Evolutionary conservation across 331 rosid species (phyloP).

Genomic region (Quercus tomentella): DNA sequence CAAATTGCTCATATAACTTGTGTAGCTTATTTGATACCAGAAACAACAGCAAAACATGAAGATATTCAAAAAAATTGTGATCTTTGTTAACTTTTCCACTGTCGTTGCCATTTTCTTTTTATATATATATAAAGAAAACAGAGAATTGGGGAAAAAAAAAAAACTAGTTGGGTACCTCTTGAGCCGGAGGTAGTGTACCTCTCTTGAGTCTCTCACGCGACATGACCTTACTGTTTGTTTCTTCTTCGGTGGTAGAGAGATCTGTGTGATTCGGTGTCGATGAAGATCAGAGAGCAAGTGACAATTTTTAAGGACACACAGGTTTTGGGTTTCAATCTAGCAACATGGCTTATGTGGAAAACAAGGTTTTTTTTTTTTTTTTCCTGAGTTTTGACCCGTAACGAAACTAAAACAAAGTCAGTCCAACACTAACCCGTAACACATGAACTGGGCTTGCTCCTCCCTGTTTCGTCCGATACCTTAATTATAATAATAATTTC

Average conservation of each 20-base stretch:
- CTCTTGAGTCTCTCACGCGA: slow-evolving; percentile 71
- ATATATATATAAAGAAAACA: background rate
- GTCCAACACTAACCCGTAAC: too few species aligned
- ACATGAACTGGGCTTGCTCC: too few species aligned
- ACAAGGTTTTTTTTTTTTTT: too few species aligned
- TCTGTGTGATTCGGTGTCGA: background rate
- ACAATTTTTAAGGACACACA: background rate
- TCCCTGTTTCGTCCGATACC: too few species aligned
- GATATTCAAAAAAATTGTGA: background rate
- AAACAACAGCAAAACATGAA: background rate
- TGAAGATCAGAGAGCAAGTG: background rate
- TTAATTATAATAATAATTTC: too few species aligned
- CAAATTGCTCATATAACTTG: background rate
- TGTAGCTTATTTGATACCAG: background rate
- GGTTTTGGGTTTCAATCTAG: background rate
- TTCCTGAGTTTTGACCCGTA: too few species aligned
- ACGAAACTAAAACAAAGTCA: too few species aligned
- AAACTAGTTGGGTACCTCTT: slow-evolving; percentile 41
- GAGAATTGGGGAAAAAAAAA: background rate
- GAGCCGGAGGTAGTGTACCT: slow-evolving; percentile 73
- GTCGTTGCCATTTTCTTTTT: background rate
- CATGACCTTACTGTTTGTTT: slow-evolving; percentile 32
- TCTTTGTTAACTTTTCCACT: background rate
- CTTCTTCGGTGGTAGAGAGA: slow-evolving; percentile 8
- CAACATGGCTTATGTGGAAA: background rate